These are phyloP conservation scores for Santalum album DNA, from an alignment of 164 flowering plant genomes.

Conservation along the genomic window DNA sequence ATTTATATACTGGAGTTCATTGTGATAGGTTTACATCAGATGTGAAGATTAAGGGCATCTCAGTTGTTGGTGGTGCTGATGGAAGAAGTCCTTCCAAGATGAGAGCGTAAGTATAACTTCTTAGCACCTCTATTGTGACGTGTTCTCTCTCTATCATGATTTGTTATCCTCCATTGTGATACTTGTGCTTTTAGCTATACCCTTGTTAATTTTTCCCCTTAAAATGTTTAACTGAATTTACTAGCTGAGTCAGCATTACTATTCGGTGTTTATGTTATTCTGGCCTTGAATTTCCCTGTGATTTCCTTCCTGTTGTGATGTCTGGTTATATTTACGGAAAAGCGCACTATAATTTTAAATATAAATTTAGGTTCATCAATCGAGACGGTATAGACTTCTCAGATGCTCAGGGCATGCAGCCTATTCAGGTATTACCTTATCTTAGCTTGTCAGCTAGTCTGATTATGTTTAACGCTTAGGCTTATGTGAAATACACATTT, in stretches of 20 bases:
- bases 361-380: slow-evolving; percentile 65
- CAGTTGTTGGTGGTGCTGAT: slow-evolving; percentile 88
- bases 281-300: too few species aligned
- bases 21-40: slow-evolving; percentile 74
- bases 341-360: not conserved
- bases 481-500: slow-evolving; percentile 3
- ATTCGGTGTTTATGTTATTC: too few species aligned
- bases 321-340: too few species aligned
- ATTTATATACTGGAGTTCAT: slow-evolving; percentile 1
- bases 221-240: too few species aligned
- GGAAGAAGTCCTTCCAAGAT: slow-evolving; percentile 93
- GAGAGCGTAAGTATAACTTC: slow-evolving; percentile 68
- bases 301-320: too few species aligned
- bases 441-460: slow-evolving; percentile 3
- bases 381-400: slow-evolving; percentile 96
- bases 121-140: not conserved
- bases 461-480: not conserved
- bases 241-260: too few species aligned
- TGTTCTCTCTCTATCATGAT: not conserved
- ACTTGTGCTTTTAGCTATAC: too few species aligned
- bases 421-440: slow-evolving; percentile 60
- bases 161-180: too few species aligned
- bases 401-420: slow-evolving; percentile 87
- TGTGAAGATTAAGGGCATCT: slow-evolving; percentile 91
- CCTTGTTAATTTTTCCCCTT: too few species aligned